Conservation (phyloP, 257 asterid genomes). For the Phtheirospermum japonicum region DNA sequence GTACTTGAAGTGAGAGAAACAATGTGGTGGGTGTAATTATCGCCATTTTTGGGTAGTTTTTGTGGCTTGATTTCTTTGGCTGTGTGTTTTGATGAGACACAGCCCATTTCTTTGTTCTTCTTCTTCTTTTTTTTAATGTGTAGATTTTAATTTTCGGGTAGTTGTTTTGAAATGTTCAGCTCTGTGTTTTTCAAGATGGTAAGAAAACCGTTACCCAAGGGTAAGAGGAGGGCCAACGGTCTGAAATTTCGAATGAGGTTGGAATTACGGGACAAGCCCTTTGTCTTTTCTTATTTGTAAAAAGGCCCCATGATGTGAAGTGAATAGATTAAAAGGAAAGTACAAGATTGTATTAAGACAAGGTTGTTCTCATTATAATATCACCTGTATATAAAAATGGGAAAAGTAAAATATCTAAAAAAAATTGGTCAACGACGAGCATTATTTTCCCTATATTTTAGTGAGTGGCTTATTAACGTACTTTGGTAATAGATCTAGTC, state of each 20-base stretch:
- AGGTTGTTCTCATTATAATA: conserved; percentile 13
- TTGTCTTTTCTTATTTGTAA: conserved; percentile 24
- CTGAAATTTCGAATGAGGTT: conserved; percentile 44
- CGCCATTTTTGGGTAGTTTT: conserved; percentile 45
- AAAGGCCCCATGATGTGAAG: conserved; percentile 32
- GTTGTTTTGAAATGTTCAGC: conserved; percentile 17
- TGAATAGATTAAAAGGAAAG: too few relatives aligned
- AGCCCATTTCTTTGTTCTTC: conserved; percentile 32
- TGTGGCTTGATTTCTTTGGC: conserved; percentile 43
- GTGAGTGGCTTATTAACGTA: background rate
- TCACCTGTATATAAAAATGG: background rate
- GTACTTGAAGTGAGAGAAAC: too few relatives aligned
- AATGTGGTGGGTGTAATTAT: conserved; percentile 76
- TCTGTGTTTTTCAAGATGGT: conserved; percentile 27
- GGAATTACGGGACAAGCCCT: conserved; percentile 22
- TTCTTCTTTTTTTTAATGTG: too few relatives aligned
- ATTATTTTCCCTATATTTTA: background rate
- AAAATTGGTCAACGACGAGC: too few relatives aligned
- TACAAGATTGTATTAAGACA: too few relatives aligned
- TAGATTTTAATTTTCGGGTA: conserved; percentile 37
- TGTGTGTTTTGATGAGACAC: conserved; percentile 58
- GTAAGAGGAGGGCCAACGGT: conserved; percentile 89
- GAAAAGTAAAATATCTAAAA: background rate
- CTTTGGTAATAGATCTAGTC: background rate
- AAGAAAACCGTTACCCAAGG: conserved; percentile 27